Base-by-base conservation (phyloP, 139 green algal genomes). In the Marvania coccoides region DNA sequence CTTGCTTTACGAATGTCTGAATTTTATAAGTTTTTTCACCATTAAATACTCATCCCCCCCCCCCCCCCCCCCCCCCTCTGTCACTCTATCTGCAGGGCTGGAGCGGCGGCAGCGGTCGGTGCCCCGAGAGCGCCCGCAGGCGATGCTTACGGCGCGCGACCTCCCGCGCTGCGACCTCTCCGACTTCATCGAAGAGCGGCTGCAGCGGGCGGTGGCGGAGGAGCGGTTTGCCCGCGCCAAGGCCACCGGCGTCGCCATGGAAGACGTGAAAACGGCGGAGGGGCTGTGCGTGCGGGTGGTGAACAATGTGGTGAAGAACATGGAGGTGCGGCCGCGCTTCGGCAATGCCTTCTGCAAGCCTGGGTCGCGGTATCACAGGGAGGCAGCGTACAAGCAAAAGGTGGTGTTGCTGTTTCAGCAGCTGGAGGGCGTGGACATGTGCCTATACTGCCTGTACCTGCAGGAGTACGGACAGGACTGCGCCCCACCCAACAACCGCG, bases 401-500 rank as follows among this genome's bases (percentile, higher is more conserved):
- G 80, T 94, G 15, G 77, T 99, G 31, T 61, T 97, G 47, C 78
- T 99, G 46, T 99, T 97, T 76, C 94, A 99, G 78, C 68, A 73
- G 29, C 79, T 90, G 26, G 86, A 95, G 37, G 87, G 87, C 59
- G 90, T 97, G 63, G 94, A 98, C 63, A 83, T 98, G 19, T 92
- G 83, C 72, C 72, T 99, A 28, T 97, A 95, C 75, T 91, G 83
- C 71, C 89, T 98, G 83, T 96, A 96, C 78, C 73, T 95, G 30
- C 91, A 99, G 63, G 95, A 99, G 78, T 99, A 97, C 69, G 91
- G 86, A 33, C 70, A 79, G 19, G 81, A 97, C 38, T 90, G 80
- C 68, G 65, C 82, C 1, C 64, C 62, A 34, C 94, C 95, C 68
- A 99, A 99, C 88, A 67, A 62, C 10, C 70, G 56, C 29, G 37